phyloP scores from a whole-genome alignment of 2,329 filamentous ascomycete genomes.

The Nemania sp. region DNA sequence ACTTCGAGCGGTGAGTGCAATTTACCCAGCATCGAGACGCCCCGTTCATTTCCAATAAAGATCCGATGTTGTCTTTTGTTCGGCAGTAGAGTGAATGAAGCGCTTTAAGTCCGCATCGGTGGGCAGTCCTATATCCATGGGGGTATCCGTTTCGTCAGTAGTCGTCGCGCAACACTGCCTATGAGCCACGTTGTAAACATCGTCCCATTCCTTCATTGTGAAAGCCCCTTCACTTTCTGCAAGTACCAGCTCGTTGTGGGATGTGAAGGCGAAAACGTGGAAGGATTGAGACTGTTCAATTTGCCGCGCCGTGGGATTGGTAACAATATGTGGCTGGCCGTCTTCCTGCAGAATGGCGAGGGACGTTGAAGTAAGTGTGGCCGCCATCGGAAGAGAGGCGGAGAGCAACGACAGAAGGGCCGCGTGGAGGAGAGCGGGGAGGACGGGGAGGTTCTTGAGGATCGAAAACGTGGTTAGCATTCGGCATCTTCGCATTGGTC shows the following conservation, averaged over 20 bases:
- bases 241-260: constrained; percentile 71
- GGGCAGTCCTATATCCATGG: constrained; percentile 51
- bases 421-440: constrained; percentile 83
- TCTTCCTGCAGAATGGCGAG: constrained; percentile 59
- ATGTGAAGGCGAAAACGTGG: constrained; percentile 85
- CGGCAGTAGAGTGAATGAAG: constrained; percentile 66
- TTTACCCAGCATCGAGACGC: not conserved
- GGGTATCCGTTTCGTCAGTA: constrained; percentile 47
- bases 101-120: constrained; percentile 57
- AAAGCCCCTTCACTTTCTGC: constrained; percentile 84
- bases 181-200: constrained; percentile 67
- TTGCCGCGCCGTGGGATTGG: constrained; percentile 66
- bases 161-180: constrained; percentile 61
- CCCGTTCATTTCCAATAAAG: constrained; percentile 59
- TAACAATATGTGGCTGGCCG: constrained; percentile 50
- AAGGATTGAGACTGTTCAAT: constrained; percentile 68
- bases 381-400: constrained; percentile 78
- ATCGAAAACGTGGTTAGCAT: constrained; percentile 31
- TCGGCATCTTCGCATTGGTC: constrained; percentile 5
- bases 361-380: constrained; percentile 69
- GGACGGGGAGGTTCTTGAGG: constrained; percentile 71
- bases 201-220: constrained; percentile 74
- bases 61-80: constrained; percentile 46
- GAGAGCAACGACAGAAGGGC: constrained; percentile 78
- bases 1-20: not conserved